Conservation (phyloP, 352 stramenopile genomes). For the Pythium folliculosum region DNA sequence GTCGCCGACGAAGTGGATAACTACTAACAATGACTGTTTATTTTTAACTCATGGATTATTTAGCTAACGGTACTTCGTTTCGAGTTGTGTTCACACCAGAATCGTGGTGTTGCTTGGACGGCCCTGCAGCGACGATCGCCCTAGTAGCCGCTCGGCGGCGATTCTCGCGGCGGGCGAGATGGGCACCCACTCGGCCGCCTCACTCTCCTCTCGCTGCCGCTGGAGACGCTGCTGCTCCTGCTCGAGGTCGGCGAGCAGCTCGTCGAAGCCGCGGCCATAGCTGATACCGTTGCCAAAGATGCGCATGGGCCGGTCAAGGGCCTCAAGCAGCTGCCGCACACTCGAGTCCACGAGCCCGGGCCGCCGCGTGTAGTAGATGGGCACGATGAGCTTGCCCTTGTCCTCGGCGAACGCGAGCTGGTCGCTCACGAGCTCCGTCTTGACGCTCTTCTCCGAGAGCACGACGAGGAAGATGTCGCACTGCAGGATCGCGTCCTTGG, state of each 20-base stretch:
- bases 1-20: constrained; percentile 16
- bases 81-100: constrained; percentile 10
- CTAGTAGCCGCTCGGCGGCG: neutral
- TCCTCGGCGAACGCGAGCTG: constrained; percentile 84
- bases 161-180: constrained; percentile 3
- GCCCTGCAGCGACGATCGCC: neutral
- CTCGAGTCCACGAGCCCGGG: constrained; percentile 45
- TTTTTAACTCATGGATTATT: constrained; percentile 10
- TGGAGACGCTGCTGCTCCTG: constrained; percentile 6
- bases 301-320: constrained; percentile 33
- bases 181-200: constrained; percentile 7
- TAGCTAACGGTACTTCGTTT: constrained; percentile 11
- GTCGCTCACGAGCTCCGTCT: constrained; percentile 81
- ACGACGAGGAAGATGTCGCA: constrained; percentile 73
- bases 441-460: constrained; percentile 70
- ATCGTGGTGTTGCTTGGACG: neutral
- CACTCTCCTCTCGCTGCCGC: constrained; percentile 3
- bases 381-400: constrained; percentile 77
- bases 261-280: constrained; percentile 64
- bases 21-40: constrained; percentile 3
- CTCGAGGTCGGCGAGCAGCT: constrained; percentile 46
- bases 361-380: constrained; percentile 64
- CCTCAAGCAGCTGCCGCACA: constrained; percentile 42
- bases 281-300: constrained; percentile 67
- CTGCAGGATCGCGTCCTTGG: constrained; percentile 79